Base-by-base conservation (phyloP, 1,284 basidiomycete species). In the Sanghuangporus weigelae region DNA sequence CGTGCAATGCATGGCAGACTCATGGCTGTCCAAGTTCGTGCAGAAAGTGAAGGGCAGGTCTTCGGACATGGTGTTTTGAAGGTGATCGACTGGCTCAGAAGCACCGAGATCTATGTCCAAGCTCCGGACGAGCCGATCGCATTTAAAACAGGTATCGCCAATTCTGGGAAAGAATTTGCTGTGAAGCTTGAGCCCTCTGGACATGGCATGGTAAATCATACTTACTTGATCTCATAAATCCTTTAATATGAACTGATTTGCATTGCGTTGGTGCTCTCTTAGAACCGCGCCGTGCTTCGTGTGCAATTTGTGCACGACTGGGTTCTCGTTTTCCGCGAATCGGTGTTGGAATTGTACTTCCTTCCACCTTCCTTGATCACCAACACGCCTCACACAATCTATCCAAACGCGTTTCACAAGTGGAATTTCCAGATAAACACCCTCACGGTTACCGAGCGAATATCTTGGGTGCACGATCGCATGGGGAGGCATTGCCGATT, bases 361-460 rank as follows among this genome's bases (percentile, higher is more conserved):
- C 72, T 73, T 62, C 65, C 40, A 49, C 66, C 44, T 36, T 69
- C 70, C 59, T 57, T 72, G 57, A 62, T 65, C 23, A 42, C 54
- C 54, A 67, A 44, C 7, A 66, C 61, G 0, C 51, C 63, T 2
- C 68, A 67, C 5, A 57, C 74, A 14, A 69, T 83, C 19, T 74
- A 78, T 44, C 83, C 84, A 1, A 68, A 81, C 48, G 73, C 76
- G 10, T 72, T 73, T 31, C 76, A 82, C 72, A 73, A 73, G 58
- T 85, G 83, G 77, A 80, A 75, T 56, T 86, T 83, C 81, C 76
- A 74, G 16, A 75, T 86, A 50, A 84, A 87, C 70, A 79, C 74
- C 31, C 76, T 84, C 67, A 72, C 74, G 21, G 71, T 84, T 64
- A 72, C 72, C 46, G 63, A 66, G 16, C 65, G 61, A 3, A 21